Base-by-base conservation (phyloP, 768 basidiomycete genomes). In the Kwoniella dendrophila region DNA sequence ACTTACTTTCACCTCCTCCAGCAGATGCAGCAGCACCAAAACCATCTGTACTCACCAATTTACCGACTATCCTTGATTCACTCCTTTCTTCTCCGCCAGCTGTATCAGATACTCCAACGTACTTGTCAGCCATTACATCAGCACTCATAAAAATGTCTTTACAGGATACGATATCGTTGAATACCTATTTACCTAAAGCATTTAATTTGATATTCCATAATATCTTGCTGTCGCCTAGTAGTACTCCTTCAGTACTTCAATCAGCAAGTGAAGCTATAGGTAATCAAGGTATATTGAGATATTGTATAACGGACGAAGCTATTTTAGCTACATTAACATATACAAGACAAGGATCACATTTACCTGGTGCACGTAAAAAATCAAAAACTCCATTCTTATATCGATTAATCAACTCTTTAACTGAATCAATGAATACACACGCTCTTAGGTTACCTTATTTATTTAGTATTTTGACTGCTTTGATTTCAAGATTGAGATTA, bases 381-480 rank as follows among this genome's bases (percentile, higher is more conserved):
- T 80, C 82, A 56, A 81, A 80, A 29, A 85, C 82, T 62, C 83
- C 87, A 0, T 80, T 85, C n/a, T 76, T 92, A 14, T 82, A 83
- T 33, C 83, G 83, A 67, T 84, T 92, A 27, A 82, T 93, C 63
- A 65, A 80, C 0, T 87, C 90, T 68, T 79, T 85, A 5, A 81
- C 83, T 6, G 86, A 86, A 60, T 88, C 90, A 0, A 78, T 96
- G 38, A 85, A 88, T 64, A 85, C 89, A 8, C 80, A 87, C 70
- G 88, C 90, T 8, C 83, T 84, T 14, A 83, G 89, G 4, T 86
- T 92, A 55, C 88, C 90, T 7, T 89, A 94, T 69, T 76, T 97
- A 12, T 81, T 99, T n/a, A 80, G 82, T 6, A 83, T 92, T 48
- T 80, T 88, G 44, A 86, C 87, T 3, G 85, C 90, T 1, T 82